These are phyloP conservation scores for Lunasporangiospora selenospora DNA, from an alignment of 192 early-diverging fungal species.

Conservation along the genomic window DNA sequence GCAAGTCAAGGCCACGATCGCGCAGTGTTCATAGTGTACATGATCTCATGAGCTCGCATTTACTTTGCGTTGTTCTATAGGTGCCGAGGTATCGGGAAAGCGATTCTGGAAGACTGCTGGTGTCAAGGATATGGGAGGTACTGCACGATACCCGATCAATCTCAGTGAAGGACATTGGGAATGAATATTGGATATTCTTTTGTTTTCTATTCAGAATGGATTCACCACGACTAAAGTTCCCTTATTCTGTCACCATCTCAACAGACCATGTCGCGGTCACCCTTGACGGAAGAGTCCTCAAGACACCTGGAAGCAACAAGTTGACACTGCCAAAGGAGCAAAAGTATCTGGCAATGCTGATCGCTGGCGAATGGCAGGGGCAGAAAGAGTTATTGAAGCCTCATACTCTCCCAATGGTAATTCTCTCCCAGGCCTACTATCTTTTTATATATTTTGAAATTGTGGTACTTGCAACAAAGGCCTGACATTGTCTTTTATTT, in stretches of 20 bases:
- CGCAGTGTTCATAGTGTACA: too few relatives aligned
- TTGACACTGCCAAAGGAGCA: constrained; percentile 66
- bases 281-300: constrained; percentile 82
- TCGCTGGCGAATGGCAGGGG: constrained; percentile 95
- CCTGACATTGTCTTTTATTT: background rate
- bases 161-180: too few relatives aligned
- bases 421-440: too few relatives aligned
- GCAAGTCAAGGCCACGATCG: too few relatives aligned
- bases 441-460: too few relatives aligned
- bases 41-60: too few relatives aligned
- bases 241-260: background rate
- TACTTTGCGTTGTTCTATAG: constrained; percentile 31
- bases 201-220: constrained; percentile 4
- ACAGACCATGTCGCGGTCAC: constrained; percentile 57
- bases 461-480: too few relatives aligned
- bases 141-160: too few relatives aligned
- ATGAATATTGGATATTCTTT: background rate
- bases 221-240: background rate
- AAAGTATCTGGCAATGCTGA: constrained; percentile 74
- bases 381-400: constrained; percentile 80
- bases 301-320: constrained; percentile 80
- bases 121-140: constrained; percentile 58
- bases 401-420: constrained; percentile 87
- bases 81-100: constrained; percentile 58
- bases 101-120: constrained; percentile 68